Evolutionary conservation across 352 stramenopile genomes (phyloP).

Genomic region (Achlya hypogyna): DNA sequence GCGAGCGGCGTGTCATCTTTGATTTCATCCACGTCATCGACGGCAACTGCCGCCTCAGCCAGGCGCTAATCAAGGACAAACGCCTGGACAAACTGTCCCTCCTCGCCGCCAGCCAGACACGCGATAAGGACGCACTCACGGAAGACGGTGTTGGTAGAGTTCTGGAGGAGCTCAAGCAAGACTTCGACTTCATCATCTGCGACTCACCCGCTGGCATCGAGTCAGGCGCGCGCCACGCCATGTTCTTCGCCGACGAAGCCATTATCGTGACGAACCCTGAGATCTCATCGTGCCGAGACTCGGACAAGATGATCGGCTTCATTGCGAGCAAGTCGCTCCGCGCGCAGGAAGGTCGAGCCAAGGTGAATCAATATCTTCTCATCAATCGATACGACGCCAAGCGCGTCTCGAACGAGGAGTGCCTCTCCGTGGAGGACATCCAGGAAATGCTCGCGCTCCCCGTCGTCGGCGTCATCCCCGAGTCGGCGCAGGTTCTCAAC

Average conservation of each 20-base stretch:
- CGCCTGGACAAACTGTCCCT: conserved; percentile 73
- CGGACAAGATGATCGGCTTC: conserved; percentile 95
- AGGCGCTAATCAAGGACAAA: conserved; percentile 89
- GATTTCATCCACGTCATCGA: conserved; percentile 92
- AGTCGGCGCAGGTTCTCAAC: conserved; percentile 84
- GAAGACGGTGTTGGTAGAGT: conserved; percentile 66
- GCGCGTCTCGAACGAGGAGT: conserved; percentile 83
- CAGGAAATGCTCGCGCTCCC: conserved; percentile 88
- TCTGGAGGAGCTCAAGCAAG: conserved; percentile 65
- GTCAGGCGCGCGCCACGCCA: conserved; percentile 80
- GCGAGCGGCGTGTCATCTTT: conserved; percentile 90
- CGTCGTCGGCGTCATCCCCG: conserved; percentile 86
- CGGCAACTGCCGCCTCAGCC: conserved; percentile 80
- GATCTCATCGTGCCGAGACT: conserved; percentile 87
- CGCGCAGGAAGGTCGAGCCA: conserved; percentile 61
- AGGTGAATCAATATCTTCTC: conserved; percentile 76
- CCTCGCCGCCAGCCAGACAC: conserved; percentile 83
- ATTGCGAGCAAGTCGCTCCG: conserved; percentile 84
- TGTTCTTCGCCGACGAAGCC: conserved; percentile 91
- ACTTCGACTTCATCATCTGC: conserved; percentile 88
- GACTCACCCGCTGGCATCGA: conserved; percentile 88
- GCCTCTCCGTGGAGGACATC: conserved; percentile 86
- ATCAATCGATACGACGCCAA: conserved; percentile 89
- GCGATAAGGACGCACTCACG: conserved; percentile 86
- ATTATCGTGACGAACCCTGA: conserved; percentile 92